A percentile compares a stretch with the other conserved stretches of the same genome.
phyloP scores from a whole-genome alignment of 2,329 filamentous ascomycete genomes.

The Paradendryphiella salina region DNA sequence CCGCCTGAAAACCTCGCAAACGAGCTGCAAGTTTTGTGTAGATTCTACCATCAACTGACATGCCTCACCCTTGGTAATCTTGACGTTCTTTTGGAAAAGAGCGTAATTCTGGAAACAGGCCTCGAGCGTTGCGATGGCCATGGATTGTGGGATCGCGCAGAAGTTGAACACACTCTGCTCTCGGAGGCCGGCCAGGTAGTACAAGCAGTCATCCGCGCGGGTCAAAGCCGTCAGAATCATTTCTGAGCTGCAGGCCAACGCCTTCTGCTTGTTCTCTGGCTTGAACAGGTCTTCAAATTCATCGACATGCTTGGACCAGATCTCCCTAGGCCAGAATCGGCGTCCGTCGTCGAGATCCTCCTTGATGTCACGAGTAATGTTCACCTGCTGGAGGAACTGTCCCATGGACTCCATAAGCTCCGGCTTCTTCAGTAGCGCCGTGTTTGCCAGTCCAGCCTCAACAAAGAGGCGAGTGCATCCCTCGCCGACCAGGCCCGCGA shows the following conservation, averaged over 20 bases:
- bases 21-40: slow-evolving; percentile 81
- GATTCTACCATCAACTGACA: slow-evolving; percentile 90
- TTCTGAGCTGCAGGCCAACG: slow-evolving; percentile 83
- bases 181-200: slow-evolving; percentile 91
- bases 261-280: slow-evolving; percentile 73
- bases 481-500: slow-evolving; percentile 97
- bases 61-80: slow-evolving; percentile 94
- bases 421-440: slow-evolving; percentile 75
- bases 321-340: slow-evolving; percentile 92
- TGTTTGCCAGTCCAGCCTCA: slow-evolving; percentile 81
- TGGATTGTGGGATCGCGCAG: slow-evolving; percentile 91
- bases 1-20: slow-evolving; percentile 79
- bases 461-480: slow-evolving; percentile 90
- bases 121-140: slow-evolving; percentile 96
- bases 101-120: slow-evolving; percentile 87
- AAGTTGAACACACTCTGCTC: slow-evolving; percentile 99
- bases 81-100: slow-evolving; percentile 85
- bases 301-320: slow-evolving; percentile 94
- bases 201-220: slow-evolving; percentile 90
- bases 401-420: slow-evolving; percentile 94
- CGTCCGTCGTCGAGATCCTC: slow-evolving; percentile 88
- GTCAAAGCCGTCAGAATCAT: slow-evolving; percentile 91
- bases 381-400: slow-evolving; percentile 95
- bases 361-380: slow-evolving; percentile 94
- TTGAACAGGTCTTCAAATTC: slow-evolving; percentile 90